Evolutionary conservation across 176 grass and related monocot species (phyloP).

Genomic region (Areca catechu): DNA sequence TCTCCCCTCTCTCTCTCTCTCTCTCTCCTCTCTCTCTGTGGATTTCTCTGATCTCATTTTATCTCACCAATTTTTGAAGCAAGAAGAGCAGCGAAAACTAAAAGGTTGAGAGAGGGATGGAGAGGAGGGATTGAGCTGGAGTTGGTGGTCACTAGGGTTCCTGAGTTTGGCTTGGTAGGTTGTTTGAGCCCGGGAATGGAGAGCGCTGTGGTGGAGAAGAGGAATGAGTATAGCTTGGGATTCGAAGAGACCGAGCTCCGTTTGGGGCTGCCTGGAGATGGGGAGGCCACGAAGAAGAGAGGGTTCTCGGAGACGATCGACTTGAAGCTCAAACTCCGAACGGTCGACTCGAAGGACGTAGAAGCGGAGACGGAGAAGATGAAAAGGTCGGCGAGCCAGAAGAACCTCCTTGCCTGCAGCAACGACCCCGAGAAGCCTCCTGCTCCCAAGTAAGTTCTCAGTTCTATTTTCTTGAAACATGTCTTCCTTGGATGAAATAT

Average conservation of each 20-base stretch:
- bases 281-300: background rate
- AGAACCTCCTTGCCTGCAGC: background rate
- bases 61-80: background rate
- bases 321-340: conserved; percentile 11
- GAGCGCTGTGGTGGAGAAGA: background rate
- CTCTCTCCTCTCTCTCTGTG: too few species aligned
- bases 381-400: conserved; percentile 8
- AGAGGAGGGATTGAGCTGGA: background rate
- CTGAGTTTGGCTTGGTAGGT: too few species aligned
- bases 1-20: too few species aligned
- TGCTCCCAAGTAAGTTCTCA: conserved; percentile 26
- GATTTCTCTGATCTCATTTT: background rate
- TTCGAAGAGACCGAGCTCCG: conserved; percentile 24
- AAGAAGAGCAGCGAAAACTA: conserved; percentile 5
- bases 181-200: background rate
- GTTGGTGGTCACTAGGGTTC: too few species aligned
- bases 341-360: background rate
- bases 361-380: conserved; percentile 2
- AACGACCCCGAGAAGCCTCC: conserved; percentile 18
- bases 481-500: too few species aligned
- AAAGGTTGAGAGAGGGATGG: background rate
- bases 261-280: conserved; percentile 8
- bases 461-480: background rate
- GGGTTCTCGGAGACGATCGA: conserved; percentile 14
- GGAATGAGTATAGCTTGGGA: background rate